Base-by-base conservation (phyloP, 495 filamentous ascomycete genomes). In the Xylaria longipes region DNA sequence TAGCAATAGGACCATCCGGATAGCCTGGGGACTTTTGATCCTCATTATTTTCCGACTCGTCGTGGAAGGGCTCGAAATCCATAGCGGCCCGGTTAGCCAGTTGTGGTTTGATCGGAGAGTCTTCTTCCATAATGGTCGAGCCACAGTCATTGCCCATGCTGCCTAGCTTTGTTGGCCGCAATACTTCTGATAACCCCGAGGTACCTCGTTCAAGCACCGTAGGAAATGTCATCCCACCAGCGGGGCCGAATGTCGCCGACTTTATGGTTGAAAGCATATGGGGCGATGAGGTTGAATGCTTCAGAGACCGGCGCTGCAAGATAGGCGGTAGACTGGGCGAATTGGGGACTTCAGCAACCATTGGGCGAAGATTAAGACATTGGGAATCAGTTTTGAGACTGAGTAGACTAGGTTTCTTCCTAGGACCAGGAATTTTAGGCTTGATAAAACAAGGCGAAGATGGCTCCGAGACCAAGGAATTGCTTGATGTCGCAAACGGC, bases 1-100 rank as follows among this genome's bases (percentile, higher is more conserved):
- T 97, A 74, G 91, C 90, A 25, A 98, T 91, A 0, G 96, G 96
- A 0, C 96, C 96, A 75, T 95, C 88, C 2, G 96, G 96, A 79
- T 99, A 99, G 5, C 94, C 94, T 29, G 94, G 94, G 5, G 94
- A 90, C 83, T 95, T 91, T 77, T 93, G 89, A 84, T 96, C 96
- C 75, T 89, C 87, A 70, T 88, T 86, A 58, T 87, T 86, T 63
- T 87, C 84, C 1, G 83, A 81, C 57, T 86, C 83, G 29, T 71
- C 69, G 58, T 84, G 85, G 64, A 82, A 86, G 8, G 83, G 81
- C 65, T 89, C 87, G 7, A 80, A 80, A 62, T 85, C 86, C 76
- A 82, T 84, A 82, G 87, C 80, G 3, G 83, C 80, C 50, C 85
- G 81, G 61, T 82, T 87, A 11, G 87, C 87, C 54, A 89, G 76